Base-by-base conservation (phyloP, 2,329 filamentous ascomycete species). In the Claviceps sp. region DNA sequence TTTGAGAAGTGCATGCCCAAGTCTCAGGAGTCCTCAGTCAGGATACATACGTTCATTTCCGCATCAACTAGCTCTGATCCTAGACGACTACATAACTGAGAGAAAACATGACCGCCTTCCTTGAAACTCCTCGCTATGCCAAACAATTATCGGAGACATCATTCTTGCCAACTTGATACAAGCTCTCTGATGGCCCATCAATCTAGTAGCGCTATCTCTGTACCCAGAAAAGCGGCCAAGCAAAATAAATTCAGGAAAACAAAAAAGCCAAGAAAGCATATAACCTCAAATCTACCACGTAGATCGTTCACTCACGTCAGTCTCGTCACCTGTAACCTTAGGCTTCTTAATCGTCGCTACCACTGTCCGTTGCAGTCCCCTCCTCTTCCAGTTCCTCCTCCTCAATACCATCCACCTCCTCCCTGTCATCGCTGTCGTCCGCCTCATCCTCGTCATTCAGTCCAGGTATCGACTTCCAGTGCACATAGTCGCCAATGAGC, bases 401-500 rank as follows among this genome's bases (percentile, higher is more conserved):
- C 0, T 73, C 72, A 2, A 71, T 22, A 22, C n/a, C 68, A 30
- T 75, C 75, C 9, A 69, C 67, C 1, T 70, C 71, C 3, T 78
- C 76, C 5, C 73, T 70, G 16, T 76, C 75, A 44, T 76, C 76
- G 43, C 76, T 76, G 26, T 76, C 74, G 47, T 78, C 75, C 47
- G 78, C 71, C 14, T 74, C 75, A 6, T 75, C 73, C 5, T 77
- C 76, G 24, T 75, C 75, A 54, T 84, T 77, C 11, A 89, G 68
- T 0, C 86, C 87, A 0, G 82, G 81, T 38, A 94, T 79, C 5
- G 82, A 78, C 56, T 80, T 79, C 86, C 88, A 96, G 49, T 83
- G 75, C 34, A 91, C 77, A 62, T 95, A 96, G 63, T 94, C 85
- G 20, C 79, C 77, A 56, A 89, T 85, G 13, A 98, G 71, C 94